Base-by-base conservation (phyloP, 2,329 filamentous ascomycete genomes). In the Juglanconis juglandina region DNA sequence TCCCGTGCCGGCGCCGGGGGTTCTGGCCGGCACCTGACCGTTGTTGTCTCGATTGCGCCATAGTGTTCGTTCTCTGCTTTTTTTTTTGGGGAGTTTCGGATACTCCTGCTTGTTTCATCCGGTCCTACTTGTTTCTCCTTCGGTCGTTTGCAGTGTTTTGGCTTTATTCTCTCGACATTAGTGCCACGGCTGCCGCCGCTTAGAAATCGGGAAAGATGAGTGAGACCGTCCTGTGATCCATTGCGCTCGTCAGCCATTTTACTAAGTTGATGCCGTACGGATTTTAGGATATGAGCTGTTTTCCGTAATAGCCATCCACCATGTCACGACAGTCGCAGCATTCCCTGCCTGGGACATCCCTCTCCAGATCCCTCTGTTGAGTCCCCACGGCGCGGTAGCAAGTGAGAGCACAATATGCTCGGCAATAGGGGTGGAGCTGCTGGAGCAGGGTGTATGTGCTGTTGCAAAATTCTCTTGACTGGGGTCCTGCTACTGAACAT, bases 391-490 rank as follows among this genome's bases (percentile, higher is more conserved):
- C 32, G 90, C 88, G 39, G 86, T 92, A 24, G 87, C 89, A 11
- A 88, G 87, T 56, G 89, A 92, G 71, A 87, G 81, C 66, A 72
- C 77, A 3, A 81, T 89, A 64, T 93, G 90, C 70, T 91, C 87
- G 63, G 71, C 79, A 37, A 87, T 91, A 66, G 90, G 90, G 2
- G 81, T 83, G 33, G 80, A 88, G 48, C 77, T 90, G 17, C 72
- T 92, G 34, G 72, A 75, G 24, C 71, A 73, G 17, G 82, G 83
- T 3, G 82, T 82, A 71, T 49, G 78, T 73, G 41, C 9, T 37
- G 8, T 8, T 10, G 1, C 7, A 30, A 41, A 2, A 24, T 32
- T 44, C 14, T 13, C 1, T 9, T 14, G 5, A 7, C 1, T 37
- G 13, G 13, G 17, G 8, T 44, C n/a, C 17, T 10, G 37, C 35